phyloP scores from a whole-genome alignment of 495 filamentous ascomycete species.

The Pyrenopolyporus hunteri region DNA sequence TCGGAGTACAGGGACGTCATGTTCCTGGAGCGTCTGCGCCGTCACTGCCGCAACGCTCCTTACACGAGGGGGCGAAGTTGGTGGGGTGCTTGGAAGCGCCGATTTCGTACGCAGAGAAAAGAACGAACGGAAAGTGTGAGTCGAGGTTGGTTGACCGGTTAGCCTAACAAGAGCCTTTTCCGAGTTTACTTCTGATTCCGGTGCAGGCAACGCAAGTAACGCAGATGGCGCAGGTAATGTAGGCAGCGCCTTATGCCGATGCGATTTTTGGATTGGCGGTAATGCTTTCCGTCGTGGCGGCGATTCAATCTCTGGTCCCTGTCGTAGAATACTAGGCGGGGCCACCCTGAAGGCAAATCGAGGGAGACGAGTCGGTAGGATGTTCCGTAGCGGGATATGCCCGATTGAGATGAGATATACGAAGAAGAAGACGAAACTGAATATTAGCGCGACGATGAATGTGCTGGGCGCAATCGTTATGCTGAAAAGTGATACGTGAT shows the following conservation, averaged over 20 bases:
- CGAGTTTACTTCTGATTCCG: slow-evolving; percentile 36
- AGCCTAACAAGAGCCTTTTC: slow-evolving; percentile 42
- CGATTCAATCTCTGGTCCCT: slow-evolving; percentile 21
- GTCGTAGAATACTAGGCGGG: slow-evolving; percentile 5
- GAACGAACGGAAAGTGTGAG: slow-evolving; percentile 38
- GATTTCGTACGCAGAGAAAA: slow-evolving; percentile 35
- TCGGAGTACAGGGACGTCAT: slow-evolving; percentile 40
- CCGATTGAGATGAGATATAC: slow-evolving; percentile 51
- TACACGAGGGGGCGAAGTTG: slow-evolving; percentile 7
- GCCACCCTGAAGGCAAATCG: slow-evolving; percentile 24
- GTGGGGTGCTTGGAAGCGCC: slow-evolving; percentile 24
- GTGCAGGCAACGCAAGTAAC: too few species aligned
- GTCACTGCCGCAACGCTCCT: slow-evolving; percentile 1
- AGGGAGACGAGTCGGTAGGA: slow-evolving; percentile 31
- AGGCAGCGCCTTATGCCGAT: slow-evolving; percentile 30
- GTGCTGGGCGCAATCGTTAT: slow-evolving; percentile 60
- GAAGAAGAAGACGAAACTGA: slow-evolving; percentile 57
- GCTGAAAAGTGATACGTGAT: slow-evolving; percentile 57
- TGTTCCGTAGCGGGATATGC: slow-evolving; percentile 37
- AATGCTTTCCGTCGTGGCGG: slow-evolving; percentile 2
- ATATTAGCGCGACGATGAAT: slow-evolving; percentile 55
- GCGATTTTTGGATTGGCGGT: not conserved
- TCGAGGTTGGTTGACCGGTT: slow-evolving; percentile 14
- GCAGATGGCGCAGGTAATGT: slow-evolving; percentile 39
- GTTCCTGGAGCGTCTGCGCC: slow-evolving; percentile 6